Percentiles rank a stretch among this genome's conserved stretches.
phyloP scores from a whole-genome alignment of 257 asterid genomes.

The Solanum virginianum region DNA sequence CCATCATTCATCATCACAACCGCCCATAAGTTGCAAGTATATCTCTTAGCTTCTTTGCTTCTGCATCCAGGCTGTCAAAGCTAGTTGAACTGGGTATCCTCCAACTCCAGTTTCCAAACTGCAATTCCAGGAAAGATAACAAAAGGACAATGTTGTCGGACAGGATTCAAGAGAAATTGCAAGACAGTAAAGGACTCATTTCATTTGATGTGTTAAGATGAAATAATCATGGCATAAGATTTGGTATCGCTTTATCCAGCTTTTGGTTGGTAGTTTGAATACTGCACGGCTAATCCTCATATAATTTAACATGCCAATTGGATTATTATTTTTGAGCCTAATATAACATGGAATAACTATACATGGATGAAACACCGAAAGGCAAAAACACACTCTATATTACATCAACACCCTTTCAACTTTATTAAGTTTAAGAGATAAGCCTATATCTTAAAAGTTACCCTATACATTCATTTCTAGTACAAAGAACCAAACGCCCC shows the following conservation, averaged over 20 bases:
- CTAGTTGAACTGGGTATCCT: conserved; percentile 58
- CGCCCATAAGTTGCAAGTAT: conserved; percentile 68
- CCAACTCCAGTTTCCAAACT: conserved; percentile 99
- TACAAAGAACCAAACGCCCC: not conserved
- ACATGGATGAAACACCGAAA: not conserved
- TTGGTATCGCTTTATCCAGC: not conserved
- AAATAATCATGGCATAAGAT: not conserved
- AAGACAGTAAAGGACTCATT: not conserved
- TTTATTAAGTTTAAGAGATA: not conserved
- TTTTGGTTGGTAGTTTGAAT: not conserved
- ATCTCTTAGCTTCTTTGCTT: conserved; percentile 59
- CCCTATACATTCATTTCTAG: not conserved
- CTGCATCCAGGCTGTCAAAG: conserved; percentile 50
- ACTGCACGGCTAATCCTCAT: not conserved
- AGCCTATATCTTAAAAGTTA: not conserved
- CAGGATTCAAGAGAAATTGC: not conserved
- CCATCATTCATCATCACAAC: conserved; percentile 6
- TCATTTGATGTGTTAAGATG: not conserved
- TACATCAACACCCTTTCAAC: not conserved
- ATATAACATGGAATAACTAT: not conserved
- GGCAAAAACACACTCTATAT: not conserved
- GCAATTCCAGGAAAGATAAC: conserved; percentile 3
- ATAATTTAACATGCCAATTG: not conserved
- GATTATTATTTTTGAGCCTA: not conserved
- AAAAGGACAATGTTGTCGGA: not conserved